Evolutionary conservation across 1,284 basidiomycete genomes (phyloP).

Genomic region (Polyporus tsugae): DNA sequence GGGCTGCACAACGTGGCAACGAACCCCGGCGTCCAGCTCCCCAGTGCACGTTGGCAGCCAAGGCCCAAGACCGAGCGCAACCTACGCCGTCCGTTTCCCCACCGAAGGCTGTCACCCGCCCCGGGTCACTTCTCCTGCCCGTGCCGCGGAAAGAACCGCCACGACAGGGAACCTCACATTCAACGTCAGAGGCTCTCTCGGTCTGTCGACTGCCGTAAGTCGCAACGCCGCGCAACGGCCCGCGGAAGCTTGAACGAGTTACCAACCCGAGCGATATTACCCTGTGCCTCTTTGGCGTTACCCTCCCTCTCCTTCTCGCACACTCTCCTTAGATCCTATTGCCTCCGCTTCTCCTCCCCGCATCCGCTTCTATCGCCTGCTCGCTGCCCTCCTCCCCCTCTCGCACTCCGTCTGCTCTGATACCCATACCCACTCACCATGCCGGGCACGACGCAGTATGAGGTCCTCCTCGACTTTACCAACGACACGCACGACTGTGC

Average conservation of each 20-base stretch:
- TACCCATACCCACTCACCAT: conserved; percentile 39
- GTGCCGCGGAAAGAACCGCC: conserved; percentile 11
- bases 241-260: conserved; percentile 43
- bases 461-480: conserved; percentile 71
- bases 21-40: conserved; percentile 18
- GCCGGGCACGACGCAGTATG: conserved; percentile 63
- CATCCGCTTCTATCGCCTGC: conserved; percentile 33
- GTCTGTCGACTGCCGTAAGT: conserved; percentile 37
- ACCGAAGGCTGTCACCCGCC: conserved; percentile 9
- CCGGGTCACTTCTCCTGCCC: background rate
- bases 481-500: conserved; percentile 73
- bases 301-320: conserved; percentile 42
- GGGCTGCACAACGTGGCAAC: conserved; percentile 37
- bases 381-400: conserved; percentile 25
- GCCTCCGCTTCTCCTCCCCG: conserved; percentile 38
- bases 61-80: conserved; percentile 8
- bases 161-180: conserved; percentile 3
- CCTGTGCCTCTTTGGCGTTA: conserved; percentile 42
- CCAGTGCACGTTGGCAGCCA: conserved; percentile 1
- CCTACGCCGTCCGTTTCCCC: conserved; percentile 8
- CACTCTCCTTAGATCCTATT: conserved; percentile 41
- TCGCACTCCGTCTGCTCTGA: conserved; percentile 28
- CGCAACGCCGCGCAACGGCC: conserved; percentile 37
- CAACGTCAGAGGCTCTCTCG: conserved; percentile 28
- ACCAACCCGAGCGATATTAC: conserved; percentile 36